Evolutionary conservation across 1,139 yeast genomes (phyloP).

Genomic region (Sugiyamaella japonica): DNA sequence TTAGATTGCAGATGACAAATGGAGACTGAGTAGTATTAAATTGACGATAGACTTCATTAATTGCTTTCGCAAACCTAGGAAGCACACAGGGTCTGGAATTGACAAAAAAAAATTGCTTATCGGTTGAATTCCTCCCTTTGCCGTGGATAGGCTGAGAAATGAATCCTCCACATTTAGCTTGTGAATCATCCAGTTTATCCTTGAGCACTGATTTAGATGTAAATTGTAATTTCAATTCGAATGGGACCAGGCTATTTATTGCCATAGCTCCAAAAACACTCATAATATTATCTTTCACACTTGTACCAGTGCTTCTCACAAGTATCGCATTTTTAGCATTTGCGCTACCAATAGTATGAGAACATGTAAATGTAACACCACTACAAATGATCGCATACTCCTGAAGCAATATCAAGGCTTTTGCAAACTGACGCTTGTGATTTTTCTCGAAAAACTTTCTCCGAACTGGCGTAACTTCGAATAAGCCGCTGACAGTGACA

Average conservation of each 20-base stretch:
- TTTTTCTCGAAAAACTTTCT: slow-evolving; percentile 69
- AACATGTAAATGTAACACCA: slow-evolving; percentile 58
- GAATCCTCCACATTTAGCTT: slow-evolving; percentile 48
- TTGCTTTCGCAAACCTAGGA: slow-evolving; percentile 55
- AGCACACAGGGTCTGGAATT: slow-evolving; percentile 74
- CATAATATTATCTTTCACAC: slow-evolving; percentile 55
- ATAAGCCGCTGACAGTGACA: slow-evolving; percentile 52
- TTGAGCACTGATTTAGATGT: slow-evolving; percentile 11
- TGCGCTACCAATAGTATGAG: slow-evolving; percentile 45
- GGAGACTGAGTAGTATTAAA: slow-evolving; percentile 78
- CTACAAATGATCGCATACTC: slow-evolving; percentile 65
- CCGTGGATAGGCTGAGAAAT: slow-evolving; percentile 80
- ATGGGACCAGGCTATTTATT: slow-evolving; percentile 53
- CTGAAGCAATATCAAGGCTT: slow-evolving; percentile 61
- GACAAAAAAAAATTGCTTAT: slow-evolving; percentile 71
- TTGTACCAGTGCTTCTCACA: slow-evolving; percentile 42
- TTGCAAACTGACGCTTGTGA: slow-evolving; percentile 67
- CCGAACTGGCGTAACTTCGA: slow-evolving; percentile 62
- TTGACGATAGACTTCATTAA: slow-evolving; percentile 70
- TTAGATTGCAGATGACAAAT: slow-evolving; percentile 61
- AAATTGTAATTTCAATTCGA: slow-evolving; percentile 38
- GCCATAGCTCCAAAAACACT: slow-evolving; percentile 71
- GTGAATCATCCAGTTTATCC: slow-evolving; percentile 12
- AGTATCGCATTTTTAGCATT: slow-evolving; percentile 52
- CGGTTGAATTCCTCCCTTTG: slow-evolving; percentile 64